Evolutionary conservation across 177 flowering plant species (phyloP), one percentile per base, ranked within the genome.

Genomic region (Vitis hybrid): DNA sequence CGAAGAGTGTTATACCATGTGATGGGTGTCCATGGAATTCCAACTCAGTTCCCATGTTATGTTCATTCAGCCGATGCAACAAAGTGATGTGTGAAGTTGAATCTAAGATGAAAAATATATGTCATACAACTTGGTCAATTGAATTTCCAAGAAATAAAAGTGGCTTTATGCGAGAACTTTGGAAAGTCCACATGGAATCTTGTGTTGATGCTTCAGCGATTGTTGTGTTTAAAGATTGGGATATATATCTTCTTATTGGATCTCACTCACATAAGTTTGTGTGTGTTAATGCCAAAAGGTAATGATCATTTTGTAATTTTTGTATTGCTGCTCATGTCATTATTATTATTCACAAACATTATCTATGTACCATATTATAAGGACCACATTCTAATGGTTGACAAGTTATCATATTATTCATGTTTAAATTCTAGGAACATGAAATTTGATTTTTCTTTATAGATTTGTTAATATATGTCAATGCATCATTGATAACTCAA

Each of bases 191-290:
- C 74, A 76, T 89, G 88, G 85, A 78, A 12, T 90, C 95, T 63
- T 92, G 99, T 82, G 94, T 94, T 70, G 97, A 94, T 85, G 97
- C 97, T 39, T 94, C 99, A 16, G 97, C 97, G 52, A 51, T 89
- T 52, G 69, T 94, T 72, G 88, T 89, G 45, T 74, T 76, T 33
- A 84, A 78, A 78, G 84, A 79, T 65, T 72, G 76, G 10, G 80
- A 81, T 12, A 56, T 75, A 21, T 90, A 75, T 69, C 56, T 92
- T 62, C 88, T 88, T 71, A 84, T 94, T 79, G 99, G 99, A 55
- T 89, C 99, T 70, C 99, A 94, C 71, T 84, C 97, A 2, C 85
- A 78, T 72, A 83, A 75, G 31, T 92, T 94, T 78, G 66, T 89
- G 2, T 90, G 94, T 67, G 59, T 91, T 56, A 72, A 90, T 81